Conservation (phyloP, 2,329 filamentous ascomycete genomes). For the Uncinocarpus reesii region DNA sequence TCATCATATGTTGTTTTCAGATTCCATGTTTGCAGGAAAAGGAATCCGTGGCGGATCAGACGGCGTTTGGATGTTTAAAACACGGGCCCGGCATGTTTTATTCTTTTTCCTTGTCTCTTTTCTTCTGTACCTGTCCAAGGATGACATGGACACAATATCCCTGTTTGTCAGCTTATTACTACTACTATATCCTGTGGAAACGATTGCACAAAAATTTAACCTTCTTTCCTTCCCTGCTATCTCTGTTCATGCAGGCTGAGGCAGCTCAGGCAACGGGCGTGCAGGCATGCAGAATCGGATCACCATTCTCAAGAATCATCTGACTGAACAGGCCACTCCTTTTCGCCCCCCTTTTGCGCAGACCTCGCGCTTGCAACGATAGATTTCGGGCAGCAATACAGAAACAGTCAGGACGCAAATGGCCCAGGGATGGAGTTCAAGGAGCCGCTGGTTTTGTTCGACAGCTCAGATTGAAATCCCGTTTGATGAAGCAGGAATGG, state of each 20-base stretch:
- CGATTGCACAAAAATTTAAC: not conserved
- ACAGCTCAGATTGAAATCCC: not conserved
- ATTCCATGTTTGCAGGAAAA: not conserved
- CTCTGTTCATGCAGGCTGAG: not conserved
- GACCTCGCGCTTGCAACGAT: too few relatives aligned
- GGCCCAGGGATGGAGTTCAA: not conserved
- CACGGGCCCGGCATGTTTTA: not conserved
- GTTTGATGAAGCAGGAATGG: not conserved
- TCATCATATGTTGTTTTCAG: not conserved
- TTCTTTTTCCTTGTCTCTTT: not conserved
- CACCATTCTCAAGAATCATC: constrained; percentile 6
- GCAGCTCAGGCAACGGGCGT: too few relatives aligned
- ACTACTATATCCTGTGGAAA: not conserved
- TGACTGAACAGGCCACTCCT: not conserved
- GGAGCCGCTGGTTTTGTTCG: too few relatives aligned
- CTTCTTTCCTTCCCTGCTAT: not conserved
- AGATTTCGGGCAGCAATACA: constrained; percentile 7
- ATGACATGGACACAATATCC: not conserved
- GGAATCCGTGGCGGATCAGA: not conserved
- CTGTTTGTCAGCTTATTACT: constrained; percentile 1
- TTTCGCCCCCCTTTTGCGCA: not conserved
- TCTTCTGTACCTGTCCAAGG: not conserved
- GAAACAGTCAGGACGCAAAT: not conserved
- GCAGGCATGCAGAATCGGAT: too few relatives aligned
- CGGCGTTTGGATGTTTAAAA: constrained; percentile 8